Evolutionary conservation across 2,329 filamentous ascomycete species (phyloP), one percentile per base, ranked within the genome.

Genomic region (Fusarium globosum): DNA sequence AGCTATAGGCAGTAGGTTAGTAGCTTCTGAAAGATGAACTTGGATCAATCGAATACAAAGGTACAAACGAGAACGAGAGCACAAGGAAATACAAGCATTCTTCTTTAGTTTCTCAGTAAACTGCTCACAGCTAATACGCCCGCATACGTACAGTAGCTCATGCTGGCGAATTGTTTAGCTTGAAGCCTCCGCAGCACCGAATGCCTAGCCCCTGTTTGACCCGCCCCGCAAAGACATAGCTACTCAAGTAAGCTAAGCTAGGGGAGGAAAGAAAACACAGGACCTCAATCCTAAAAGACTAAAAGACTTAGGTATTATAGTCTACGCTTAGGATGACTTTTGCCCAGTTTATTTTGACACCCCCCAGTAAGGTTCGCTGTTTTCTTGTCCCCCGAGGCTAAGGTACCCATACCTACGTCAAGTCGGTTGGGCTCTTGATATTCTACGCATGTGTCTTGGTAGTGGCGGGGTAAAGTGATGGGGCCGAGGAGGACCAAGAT

Each of bases 131-230:
- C 33, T 49, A 26, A 38, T 26, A 55, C 38, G 62, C 64, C 49
- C 57, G 45, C 68, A 71, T 74, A 56, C 55, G 46, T 66, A 59
- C 41, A 38, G 59, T 58, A 65, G 55, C 69, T 65, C 35, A 35
- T 39, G 57, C 58, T 71, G 69, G 49, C 55, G 68, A 71, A 64
- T n/a, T 59, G 26, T 6, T 48, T 56, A 61, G 53, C 39, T 56
- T 61, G 28, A 48, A 30, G 64, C 56, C 68, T 77, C 75, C 75
- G 73, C 62, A 77, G 46, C 69, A 60, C 75, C 75, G 73, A 76
- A 49, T 59, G 55, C 43, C 68, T 62, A 69, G 52, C 39, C 60
- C 58, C 52, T 42, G 43, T 57, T 68, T 38, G 26, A 45, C 45
- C 23, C 20, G 51, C 63, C 72, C 69, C 59, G 62, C 71, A 67